These are phyloP conservation scores for Paecilomyces sp. DNA, from an alignment of 2,329 filamentous ascomycete species.

Conservation along the genomic window DNA sequence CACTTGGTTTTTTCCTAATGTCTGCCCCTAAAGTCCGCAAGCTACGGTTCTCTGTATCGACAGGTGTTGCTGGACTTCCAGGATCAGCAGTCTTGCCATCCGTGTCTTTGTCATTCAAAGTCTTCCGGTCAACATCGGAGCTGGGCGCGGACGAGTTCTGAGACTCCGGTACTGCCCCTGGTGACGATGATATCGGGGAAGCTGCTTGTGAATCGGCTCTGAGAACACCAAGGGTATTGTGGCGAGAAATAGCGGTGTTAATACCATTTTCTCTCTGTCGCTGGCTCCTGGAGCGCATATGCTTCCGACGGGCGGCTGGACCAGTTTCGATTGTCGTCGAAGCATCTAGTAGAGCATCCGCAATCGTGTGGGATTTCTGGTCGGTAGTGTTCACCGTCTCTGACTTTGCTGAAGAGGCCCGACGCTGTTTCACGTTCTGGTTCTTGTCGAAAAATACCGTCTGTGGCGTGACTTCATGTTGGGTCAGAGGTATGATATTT, in stretches of 20 bases:
- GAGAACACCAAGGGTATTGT: slow-evolving; percentile 14
- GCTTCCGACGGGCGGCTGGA: slow-evolving; percentile 42
- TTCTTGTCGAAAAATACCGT: slow-evolving; percentile 89
- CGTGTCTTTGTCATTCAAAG: slow-evolving; percentile 13
- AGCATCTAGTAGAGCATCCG: slow-evolving; percentile 84
- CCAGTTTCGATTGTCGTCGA: slow-evolving; percentile 74
- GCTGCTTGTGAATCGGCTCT: slow-evolving; percentile 18
- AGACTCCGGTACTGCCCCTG: slow-evolving; percentile 21
- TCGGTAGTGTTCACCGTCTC: slow-evolving; percentile 24
- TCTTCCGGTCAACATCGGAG: slow-evolving; percentile 27
- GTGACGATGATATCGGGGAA: slow-evolving; percentile 32
- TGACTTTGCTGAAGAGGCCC: slow-evolving; percentile 17
- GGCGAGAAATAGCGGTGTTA: slow-evolving; percentile 10
- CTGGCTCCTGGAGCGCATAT: slow-evolving; percentile 33
- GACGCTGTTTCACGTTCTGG: slow-evolving; percentile 42
- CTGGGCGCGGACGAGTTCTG: slow-evolving; percentile 25
- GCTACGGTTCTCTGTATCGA: slow-evolving; percentile 21
- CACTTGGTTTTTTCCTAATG: slow-evolving; percentile 43
- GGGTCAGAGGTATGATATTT: slow-evolving; percentile 66
- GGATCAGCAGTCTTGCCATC: slow-evolving; percentile 15
- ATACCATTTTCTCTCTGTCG: slow-evolving; percentile 24
- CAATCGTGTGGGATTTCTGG: slow-evolving; percentile 64
- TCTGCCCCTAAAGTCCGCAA: slow-evolving; percentile 18
- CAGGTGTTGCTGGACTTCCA: slow-evolving; percentile 22
- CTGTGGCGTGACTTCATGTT: slow-evolving; percentile 70